These are phyloP conservation scores for Thalia dealbata DNA, from an alignment of 176 grass and related monocot genomes.

Conservation along the genomic window DNA sequence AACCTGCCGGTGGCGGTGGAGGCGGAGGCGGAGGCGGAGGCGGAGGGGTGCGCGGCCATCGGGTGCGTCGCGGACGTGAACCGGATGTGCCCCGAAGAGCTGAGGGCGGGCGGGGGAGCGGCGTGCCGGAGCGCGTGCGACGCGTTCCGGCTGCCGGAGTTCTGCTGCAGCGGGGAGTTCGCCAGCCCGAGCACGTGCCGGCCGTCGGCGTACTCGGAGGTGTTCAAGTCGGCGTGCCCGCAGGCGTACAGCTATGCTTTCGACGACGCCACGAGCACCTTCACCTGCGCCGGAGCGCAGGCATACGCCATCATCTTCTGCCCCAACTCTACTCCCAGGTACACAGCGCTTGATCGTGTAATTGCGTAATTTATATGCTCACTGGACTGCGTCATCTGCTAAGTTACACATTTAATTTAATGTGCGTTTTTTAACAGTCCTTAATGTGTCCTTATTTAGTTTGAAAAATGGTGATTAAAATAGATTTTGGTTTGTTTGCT, in stretches of 20 bases:
- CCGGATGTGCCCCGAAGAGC: constrained; percentile 37
- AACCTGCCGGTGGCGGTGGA: neutral
- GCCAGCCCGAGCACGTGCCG: constrained; percentile 33
- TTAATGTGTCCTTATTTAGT: too few relatives aligned
- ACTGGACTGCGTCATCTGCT: too few relatives aligned
- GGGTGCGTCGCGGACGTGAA: constrained; percentile 63
- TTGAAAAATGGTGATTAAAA: too few relatives aligned
- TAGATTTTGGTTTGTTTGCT: too few relatives aligned
- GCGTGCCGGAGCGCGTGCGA: constrained; percentile 9
- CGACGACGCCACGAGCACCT: constrained; percentile 55
- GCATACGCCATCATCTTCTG: constrained; percentile 70
- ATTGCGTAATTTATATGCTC: too few relatives aligned
- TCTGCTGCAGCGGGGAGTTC: constrained; percentile 61
- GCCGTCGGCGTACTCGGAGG: constrained; percentile 45
- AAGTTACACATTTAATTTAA: too few relatives aligned
- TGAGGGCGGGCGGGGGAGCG: constrained; percentile 21
- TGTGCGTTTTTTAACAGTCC: too few relatives aligned
- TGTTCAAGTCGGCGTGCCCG: constrained; percentile 52
- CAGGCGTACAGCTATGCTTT: constrained; percentile 49
- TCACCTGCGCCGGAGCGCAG: constrained; percentile 44
- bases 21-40: neutral
- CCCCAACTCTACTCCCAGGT: constrained; percentile 35
- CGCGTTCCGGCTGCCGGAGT: constrained; percentile 23
- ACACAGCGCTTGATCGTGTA: too few relatives aligned
- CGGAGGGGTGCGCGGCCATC: constrained; percentile 34